Base-by-base conservation (phyloP, 805 yeast species). In the Saturnispora sanitii region DNA sequence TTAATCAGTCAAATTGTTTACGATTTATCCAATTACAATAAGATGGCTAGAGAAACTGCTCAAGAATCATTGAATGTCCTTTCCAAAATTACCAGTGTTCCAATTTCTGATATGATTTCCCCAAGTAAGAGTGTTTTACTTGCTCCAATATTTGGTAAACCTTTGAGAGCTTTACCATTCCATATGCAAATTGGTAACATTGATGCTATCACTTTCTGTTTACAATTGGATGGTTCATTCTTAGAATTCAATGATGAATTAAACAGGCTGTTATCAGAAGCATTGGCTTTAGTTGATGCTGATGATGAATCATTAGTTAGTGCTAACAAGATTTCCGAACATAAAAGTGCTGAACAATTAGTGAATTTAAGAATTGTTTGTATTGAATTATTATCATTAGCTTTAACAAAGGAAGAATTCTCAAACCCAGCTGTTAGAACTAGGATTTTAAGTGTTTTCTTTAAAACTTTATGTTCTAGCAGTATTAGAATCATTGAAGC, bases 161-260 rank as follows among this genome's bases (percentile, higher is more conserved):
- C 99, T 0, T 63, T 92, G 43, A 71, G 99, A 47, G 99, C 99
- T 0, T 68, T 92, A 46, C 98, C 99, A 0, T 92, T 94, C 64
- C 92, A 95, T 4, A 92, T 90, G 95, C 98, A 94, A 62, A 92
- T 92, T 42, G 98, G 98, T 28, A 88, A 92, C 57, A 88, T 92
- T 46, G 97, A 92, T 60, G 97, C 97, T 1, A 84, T 92, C n/a
- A 79, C 95, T 0, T 94, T 79, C 59, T 90, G 96, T 55, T 64
- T 92, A 43, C 77, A 81, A 1, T 66, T 90, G 37, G 92, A 85
- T 11, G 73, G 82, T 47, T 71, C 95, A 0, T 87, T 90, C 50
- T 64, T 90, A 48, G 79, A 80, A 8, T 90, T 86, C 56, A 84
- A 83, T 49, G 97, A 92, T 41, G 97, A 94, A 54, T 63, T 92